phyloP scores from a whole-genome alignment of 495 filamentous ascomycete species.

The Penicillium samsonianum region DNA sequence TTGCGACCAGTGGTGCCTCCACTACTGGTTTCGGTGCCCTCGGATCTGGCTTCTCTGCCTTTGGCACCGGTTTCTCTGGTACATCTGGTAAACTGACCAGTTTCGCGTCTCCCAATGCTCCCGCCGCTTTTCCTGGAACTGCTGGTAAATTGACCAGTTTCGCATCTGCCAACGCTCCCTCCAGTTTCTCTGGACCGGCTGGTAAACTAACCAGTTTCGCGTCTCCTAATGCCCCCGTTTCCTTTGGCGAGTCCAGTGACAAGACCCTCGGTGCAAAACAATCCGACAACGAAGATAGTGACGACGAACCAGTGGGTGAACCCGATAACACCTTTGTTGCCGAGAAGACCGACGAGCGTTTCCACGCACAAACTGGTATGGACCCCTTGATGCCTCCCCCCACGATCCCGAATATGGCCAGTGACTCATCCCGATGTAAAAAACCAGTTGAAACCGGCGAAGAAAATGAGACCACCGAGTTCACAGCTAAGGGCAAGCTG shows the following conservation, averaged over 20 bases:
- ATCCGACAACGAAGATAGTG: conserved; percentile 52
- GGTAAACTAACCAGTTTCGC: conserved; percentile 67
- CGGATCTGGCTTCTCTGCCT: conserved; percentile 49
- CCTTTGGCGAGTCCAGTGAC: conserved; percentile 55
- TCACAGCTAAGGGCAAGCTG: conserved; percentile 71
- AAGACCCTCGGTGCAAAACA: conserved; percentile 72
- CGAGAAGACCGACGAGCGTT: conserved; percentile 64
- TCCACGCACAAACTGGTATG: conserved; percentile 68
- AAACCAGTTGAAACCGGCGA: conserved; percentile 72
- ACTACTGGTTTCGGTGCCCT: conserved; percentile 42
- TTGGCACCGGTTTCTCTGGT: conserved; percentile 45
- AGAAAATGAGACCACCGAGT: conserved; percentile 61
- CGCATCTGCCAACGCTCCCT: conserved; percentile 61
- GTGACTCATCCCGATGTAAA: conserved; percentile 15
- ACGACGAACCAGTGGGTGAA: conserved; percentile 37
- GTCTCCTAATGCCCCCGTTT: conserved; percentile 55
- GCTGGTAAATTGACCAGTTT: conserved; percentile 66
- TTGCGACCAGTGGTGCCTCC: conserved; percentile 23
- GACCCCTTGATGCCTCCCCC: conserved; percentile 1
- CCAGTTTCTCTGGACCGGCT: conserved; percentile 36
- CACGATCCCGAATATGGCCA: background rate
- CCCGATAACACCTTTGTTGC: conserved; percentile 51
- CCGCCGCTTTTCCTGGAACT: conserved; percentile 40
- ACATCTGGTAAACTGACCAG: conserved; percentile 58
- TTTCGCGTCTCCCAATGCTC: conserved; percentile 66